Base-by-base conservation (phyloP, 768 basidiomycete species). In the Naganishia antarctica region DNA sequence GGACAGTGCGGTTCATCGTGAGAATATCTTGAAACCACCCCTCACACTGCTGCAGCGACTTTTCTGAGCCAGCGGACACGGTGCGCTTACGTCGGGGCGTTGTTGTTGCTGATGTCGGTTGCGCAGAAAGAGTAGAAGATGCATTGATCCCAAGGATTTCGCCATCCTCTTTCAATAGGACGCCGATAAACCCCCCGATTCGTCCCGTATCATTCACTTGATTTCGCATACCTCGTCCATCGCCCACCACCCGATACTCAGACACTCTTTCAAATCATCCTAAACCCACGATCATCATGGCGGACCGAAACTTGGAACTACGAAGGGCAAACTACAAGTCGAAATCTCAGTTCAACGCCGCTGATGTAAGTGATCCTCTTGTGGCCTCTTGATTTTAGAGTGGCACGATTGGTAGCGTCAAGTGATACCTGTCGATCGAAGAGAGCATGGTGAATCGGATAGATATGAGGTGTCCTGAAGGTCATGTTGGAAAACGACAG, bases 291-390 rank as follows among this genome's bases (percentile, higher is more conserved):
- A 51, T 44, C 69, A 76, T 45, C n/a, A 76, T 77, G 75, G 69
- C 74, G 34, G 64, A 71, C 29, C 68, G 75, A 48, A 77, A 71
- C 62, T 68, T 75, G 50, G 76, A 77, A 32, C 70, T 76, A 60
- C 63, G 76, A 67, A 50, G 71, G 28, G 72, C 71, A 31, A 77
- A 77, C 68, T 78, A 78, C 74, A 78, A 78, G 69, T 73, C 73
- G 40, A 78, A 78, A 68, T 71, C 74, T 29, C 71, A 76, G 63
- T 78, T 76, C 68, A 76, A 77, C 47, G 73, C 75, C 53, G 72
- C 74, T 43, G 76, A 78, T 68, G 76, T 77, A 47, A 61, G 73
- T 72, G 18, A 4, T 34, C n/a, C 6, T 49, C 34, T 37, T 37
- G 34, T 37, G 8, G 34, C 34, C n/a, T n/a, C n/a, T n/a, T n/a